Evolutionary conservation across 805 yeast genomes (phyloP), one percentile per base, ranked within the genome.

Genomic region (Teunomyces kruisii): DNA sequence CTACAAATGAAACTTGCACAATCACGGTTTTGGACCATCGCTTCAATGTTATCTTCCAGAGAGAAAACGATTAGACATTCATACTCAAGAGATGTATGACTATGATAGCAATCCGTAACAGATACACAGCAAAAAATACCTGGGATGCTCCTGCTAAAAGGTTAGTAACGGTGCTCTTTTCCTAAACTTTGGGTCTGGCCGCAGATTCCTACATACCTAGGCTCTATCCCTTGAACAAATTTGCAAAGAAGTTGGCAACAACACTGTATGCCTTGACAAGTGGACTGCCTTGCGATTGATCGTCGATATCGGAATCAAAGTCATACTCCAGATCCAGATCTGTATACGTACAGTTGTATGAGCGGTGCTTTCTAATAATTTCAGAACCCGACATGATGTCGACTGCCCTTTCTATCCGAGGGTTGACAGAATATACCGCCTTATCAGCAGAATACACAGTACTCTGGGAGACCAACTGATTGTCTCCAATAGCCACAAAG

Each of bases 401-500:
- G 50, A 42, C 40, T 8, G 36, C 44, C 29, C 51, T 40, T 43
- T 47, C 48, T 52, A 69, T 51, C 45, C 54, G 33, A 6, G 66
- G 61, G 9, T 49, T 47, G 5, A 59, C 54, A 27, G 50, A 48
- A 45, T 72, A 64, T 40, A 35, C 38, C 1, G 28, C 38, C 15
- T 35, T 8, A 14, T 22, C 22, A 9, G 6, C 14, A 14, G 28
- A 73, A 40, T 58, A 65, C 6, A 84, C 72, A 40, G 69, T 65
- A 52, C 55, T 75, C 6, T 65, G 66, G 1, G 80, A 67, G 8
- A 50, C 49, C 44, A 81, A 54, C 32, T 81, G 83, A 0, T 62
- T 55, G 7, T 67, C 71, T 2, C 65, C 47, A 7, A 85, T 57
- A 3, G 67, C 55, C 7, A 83, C 75, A 55, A 62, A 83, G 46